A percentile compares a stretch with the other conserved stretches of the same genome.
These are phyloP conservation scores for Talaromyces stipitatus DNA, from an alignment of 495 filamentous ascomycete species.

Conservation along the genomic window DNA sequence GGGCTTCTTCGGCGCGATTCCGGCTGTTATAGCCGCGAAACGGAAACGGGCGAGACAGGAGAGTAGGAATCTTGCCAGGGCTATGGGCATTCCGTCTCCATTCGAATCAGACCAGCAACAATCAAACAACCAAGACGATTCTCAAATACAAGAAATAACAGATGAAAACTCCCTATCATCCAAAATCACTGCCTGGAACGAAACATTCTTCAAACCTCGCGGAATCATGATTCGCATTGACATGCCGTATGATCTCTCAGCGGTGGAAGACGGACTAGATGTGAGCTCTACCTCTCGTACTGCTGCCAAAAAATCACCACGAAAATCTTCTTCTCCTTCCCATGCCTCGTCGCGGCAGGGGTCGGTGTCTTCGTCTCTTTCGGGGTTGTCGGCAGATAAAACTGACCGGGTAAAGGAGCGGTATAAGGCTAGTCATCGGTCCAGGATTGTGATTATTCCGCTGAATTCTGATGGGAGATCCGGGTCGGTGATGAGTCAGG, in stretches of 20 bases:
- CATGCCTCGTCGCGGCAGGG: not conserved
- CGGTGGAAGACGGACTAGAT: conserved; percentile 20
- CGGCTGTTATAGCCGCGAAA: conserved; percentile 18
- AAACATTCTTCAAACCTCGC: conserved; percentile 21
- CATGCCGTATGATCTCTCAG: conserved; percentile 22
- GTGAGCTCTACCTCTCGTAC: conserved; percentile 1
- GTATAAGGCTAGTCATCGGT: conserved; percentile 17
- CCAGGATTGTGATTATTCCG: conserved; percentile 30
- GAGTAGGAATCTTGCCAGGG: conserved; percentile 19
- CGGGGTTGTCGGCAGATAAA: not conserved
- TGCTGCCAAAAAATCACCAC: not conserved
- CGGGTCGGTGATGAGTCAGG: not conserved
- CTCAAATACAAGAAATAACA: not conserved
- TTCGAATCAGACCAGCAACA: not conserved
- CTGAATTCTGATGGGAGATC: conserved; percentile 3
- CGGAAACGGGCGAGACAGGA: conserved; percentile 15
- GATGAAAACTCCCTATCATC: conserved; percentile 10
- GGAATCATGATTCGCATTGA: conserved; percentile 31
- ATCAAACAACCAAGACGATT: not conserved
- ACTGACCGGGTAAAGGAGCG: not conserved
- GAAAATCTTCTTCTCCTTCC: not conserved
- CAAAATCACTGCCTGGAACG: conserved; percentile 27
- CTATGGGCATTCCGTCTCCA: not conserved
- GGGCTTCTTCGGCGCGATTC: conserved; percentile 24
- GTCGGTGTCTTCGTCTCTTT: not conserved